Conservation (phyloP, 345 rosid genomes). For the Eutrema heterophyllum region DNA sequence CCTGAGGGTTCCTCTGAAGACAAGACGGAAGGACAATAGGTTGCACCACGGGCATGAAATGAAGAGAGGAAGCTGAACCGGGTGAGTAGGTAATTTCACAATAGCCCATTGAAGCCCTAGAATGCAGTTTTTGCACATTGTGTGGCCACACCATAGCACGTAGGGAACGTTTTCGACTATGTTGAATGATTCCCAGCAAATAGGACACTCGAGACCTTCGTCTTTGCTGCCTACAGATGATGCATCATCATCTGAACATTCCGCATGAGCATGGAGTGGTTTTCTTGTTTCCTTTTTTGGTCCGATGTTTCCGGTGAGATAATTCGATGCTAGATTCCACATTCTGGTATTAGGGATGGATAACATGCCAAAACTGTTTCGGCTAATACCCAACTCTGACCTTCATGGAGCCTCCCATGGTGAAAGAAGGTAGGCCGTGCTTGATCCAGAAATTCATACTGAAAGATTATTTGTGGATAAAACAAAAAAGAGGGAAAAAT, state of each 20-base stretch:
- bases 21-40: constrained; percentile 67
- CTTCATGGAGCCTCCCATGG: constrained; percentile 1
- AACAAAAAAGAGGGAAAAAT: too few species aligned
- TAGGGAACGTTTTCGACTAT: constrained; percentile 90
- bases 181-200: constrained; percentile 89
- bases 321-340: constrained; percentile 63
- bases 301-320: constrained; percentile 40
- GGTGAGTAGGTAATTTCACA: constrained; percentile 66
- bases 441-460: not conserved
- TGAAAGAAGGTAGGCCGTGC: not conserved
- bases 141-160: constrained; percentile 92
- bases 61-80: constrained; percentile 82
- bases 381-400: not conserved
- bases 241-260: constrained; percentile 71
- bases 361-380: not conserved
- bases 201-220: constrained; percentile 82
- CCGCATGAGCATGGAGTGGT: constrained; percentile 37
- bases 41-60: constrained; percentile 93
- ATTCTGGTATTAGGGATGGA: constrained; percentile 34
- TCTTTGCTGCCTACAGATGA: constrained; percentile 55
- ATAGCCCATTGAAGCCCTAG: constrained; percentile 76
- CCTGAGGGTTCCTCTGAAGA: constrained; percentile 65
- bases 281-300: constrained; percentile 33
- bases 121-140: constrained; percentile 83
- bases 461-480: not conserved